Base-by-base conservation (phyloP, 768 basidiomycete genomes). In the Leccinum subtestaceum region DNA sequence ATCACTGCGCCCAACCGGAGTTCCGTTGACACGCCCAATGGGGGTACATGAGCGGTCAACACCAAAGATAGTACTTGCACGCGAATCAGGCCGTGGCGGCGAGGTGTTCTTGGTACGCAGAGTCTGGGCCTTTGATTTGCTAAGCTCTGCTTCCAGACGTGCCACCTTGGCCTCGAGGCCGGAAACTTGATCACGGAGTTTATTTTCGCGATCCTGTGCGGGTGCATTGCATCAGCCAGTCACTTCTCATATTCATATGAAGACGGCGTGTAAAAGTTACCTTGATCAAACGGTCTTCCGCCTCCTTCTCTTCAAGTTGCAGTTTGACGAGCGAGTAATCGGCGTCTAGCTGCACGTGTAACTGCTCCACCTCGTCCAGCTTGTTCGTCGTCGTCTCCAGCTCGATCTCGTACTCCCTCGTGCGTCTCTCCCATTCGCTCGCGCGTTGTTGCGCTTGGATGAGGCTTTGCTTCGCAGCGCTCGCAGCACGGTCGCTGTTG, bases 371-470 rank as follows among this genome's bases (percentile, higher is more conserved):
- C 54, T 88, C 82, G 36, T 93, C 88, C 15, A 91, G 70, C 65
- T 81, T 81, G 32, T 83, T 84, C 60, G 78, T 80, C 29, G 78
- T 79, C 63, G 79, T 67, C 67, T 88, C 86, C 19, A 91, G 72
- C 57, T 87, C 81, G 21, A 77, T 75, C 71, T 91, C 88, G 46
- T 81, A 80, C 61, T 90, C 88, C 65, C 85, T 86, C 19, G 88
- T 84, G 23, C 86, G 86, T 61, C 82, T 82, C 73, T 94, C 92
- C 90, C 89, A 93, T 65, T 94, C 92, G 3, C 82, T 75, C 3
- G 89, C 82, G 25, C 89, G 88, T 69, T 91, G 89, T 60, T 93
- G 88, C 21, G 88, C 86, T 62, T 88, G 85, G 21, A 80, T 72
- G 29, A 93, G 78, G 68, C 73, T 87, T 68, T 90, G 85, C 46